Conservation (phyloP, 305 asterid genomes). For the Ruellia speciosa region DNA sequence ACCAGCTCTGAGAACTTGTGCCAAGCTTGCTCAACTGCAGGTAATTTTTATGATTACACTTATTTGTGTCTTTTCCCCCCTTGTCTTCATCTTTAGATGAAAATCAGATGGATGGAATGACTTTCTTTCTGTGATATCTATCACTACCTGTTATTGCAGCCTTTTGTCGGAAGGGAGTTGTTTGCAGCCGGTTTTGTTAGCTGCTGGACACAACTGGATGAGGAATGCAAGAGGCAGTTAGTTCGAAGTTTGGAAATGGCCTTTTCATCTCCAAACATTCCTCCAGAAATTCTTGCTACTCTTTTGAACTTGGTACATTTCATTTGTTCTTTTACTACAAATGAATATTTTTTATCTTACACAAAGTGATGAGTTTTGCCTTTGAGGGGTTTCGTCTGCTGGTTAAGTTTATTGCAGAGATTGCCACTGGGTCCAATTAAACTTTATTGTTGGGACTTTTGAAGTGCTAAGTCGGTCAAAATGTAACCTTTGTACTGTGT, state of each 20-base stretch:
- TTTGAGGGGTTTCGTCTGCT: background rate
- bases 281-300: conserved; percentile 96
- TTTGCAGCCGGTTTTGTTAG: conserved; percentile 99
- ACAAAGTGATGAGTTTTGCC: background rate
- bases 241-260: conserved; percentile 97
- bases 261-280: conserved; percentile 93
- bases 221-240: conserved; percentile 68
- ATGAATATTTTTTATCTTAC: background rate
- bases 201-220: conserved; percentile 95
- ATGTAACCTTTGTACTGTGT: too few species aligned
- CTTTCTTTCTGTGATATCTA: background rate
- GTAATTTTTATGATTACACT: conserved; percentile 33
- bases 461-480: too few species aligned
- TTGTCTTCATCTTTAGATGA: conserved; percentile 7
- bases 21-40: conserved; percentile 94
- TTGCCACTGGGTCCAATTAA: background rate
- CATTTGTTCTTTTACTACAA: background rate
- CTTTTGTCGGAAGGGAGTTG: conserved; percentile 94
- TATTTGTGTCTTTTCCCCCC: conserved; percentile 2
- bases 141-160: conserved; percentile 41
- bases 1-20: conserved; percentile 95
- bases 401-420: background rate
- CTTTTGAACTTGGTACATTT: conserved; percentile 86
- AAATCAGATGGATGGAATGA: conserved; percentile 12
- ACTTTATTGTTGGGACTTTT: background rate